phyloP scores from a whole-genome alignment of 2,329 filamentous ascomycete species.

The Stagonosporopsis cucurbitacearum region DNA sequence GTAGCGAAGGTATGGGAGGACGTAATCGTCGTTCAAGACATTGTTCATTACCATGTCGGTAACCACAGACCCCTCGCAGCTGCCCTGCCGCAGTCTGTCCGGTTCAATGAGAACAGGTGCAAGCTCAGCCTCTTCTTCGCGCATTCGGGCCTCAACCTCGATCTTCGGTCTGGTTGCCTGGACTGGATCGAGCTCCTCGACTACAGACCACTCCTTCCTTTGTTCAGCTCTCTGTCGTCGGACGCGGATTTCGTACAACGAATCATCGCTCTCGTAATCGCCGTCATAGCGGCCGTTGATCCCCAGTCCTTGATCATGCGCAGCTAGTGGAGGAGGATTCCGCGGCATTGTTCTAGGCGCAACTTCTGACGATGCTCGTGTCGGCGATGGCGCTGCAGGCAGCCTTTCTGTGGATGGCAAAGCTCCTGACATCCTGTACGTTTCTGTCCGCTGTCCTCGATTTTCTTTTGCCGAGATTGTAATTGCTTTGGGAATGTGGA shows the following conservation, averaged over 20 bases:
- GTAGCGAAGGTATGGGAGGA: constrained; percentile 29
- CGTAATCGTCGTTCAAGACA: constrained; percentile 21
- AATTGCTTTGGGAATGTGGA: constrained; percentile 1
- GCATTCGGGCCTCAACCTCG: constrained; percentile 23
- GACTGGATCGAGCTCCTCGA: constrained; percentile 12
- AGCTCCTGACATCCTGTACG: constrained; percentile 11
- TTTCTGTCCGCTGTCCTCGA: not conserved
- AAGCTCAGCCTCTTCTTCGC: constrained; percentile 23
- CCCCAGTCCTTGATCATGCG: not conserved
- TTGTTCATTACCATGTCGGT: constrained; percentile 31
- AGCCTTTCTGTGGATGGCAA: not conserved
- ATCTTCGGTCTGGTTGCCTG: constrained; percentile 12
- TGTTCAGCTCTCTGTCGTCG: constrained; percentile 7
- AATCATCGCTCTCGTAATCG: constrained; percentile 13
- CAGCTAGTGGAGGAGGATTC: not conserved
- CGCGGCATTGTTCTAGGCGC: not conserved
- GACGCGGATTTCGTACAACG: constrained; percentile 5
- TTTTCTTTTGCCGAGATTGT: not conserved
- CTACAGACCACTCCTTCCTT: constrained; percentile 3
- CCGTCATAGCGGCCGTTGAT: constrained; percentile 1
- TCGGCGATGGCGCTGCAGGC: constrained; percentile 3
- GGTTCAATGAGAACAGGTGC: constrained; percentile 19
- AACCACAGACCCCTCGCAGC: constrained; percentile 24
- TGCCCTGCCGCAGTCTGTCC: constrained; percentile 28
- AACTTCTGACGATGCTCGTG: constrained; percentile 1